Conservation (phyloP, 1,284 basidiomycete genomes). For the Wolfiporia cocos region DNA sequence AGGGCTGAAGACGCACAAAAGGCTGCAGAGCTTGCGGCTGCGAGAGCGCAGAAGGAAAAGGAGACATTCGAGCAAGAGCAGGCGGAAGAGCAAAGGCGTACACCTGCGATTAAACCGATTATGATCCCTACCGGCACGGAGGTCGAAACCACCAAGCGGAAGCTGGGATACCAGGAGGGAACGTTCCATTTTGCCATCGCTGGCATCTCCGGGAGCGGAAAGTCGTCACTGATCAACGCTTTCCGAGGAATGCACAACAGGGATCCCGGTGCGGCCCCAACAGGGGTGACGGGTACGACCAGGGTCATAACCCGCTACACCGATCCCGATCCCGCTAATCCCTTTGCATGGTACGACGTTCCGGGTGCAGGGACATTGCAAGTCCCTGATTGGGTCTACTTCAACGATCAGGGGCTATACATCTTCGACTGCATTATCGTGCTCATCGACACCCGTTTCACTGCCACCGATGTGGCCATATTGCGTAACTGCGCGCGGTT, state of each 20-base stretch:
- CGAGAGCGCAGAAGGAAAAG: too few relatives aligned
- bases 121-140: not conserved
- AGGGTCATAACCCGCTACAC: not conserved
- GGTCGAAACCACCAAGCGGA: not conserved
- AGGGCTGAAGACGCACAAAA: not conserved
- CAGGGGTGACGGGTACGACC: not conserved
- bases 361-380: not conserved
- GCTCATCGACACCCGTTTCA: not conserved
- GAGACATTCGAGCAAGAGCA: not conserved
- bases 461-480: not conserved
- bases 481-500: too few relatives aligned
- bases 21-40: not conserved
- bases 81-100: not conserved
- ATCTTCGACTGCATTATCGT: slow-evolving; percentile 2
- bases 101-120: not conserved
- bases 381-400: slow-evolving; percentile 2
- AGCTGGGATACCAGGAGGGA: not conserved
- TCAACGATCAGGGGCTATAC: slow-evolving; percentile 4
- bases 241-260: not conserved
- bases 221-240: not conserved
- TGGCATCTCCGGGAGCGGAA: not conserved
- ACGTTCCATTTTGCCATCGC: slow-evolving; percentile 1
- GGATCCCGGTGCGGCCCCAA: not conserved
- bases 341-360: slow-evolving; percentile 2
- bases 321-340: not conserved